A percentile compares a stretch with the other conserved stretches of the same genome.
Conservation (phyloP, 2,329 filamentous ascomycete genomes). For the Eutypella sp. region DNA sequence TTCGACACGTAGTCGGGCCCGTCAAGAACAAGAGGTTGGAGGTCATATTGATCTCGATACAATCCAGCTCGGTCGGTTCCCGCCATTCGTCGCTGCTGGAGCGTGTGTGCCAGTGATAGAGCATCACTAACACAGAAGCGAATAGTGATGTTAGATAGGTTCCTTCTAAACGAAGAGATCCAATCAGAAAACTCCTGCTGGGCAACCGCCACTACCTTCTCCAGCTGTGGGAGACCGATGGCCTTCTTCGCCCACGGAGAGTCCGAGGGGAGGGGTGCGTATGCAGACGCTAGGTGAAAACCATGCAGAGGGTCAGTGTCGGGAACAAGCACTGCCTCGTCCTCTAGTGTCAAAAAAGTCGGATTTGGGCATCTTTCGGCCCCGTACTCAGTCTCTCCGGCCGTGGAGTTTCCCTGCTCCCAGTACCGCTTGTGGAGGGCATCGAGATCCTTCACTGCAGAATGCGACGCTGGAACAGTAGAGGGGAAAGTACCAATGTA, state of each 20-base stretch:
- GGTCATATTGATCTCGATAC: conserved; percentile 36
- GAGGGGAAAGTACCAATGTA: conserved; percentile 29
- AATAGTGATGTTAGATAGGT: conserved; percentile 29
- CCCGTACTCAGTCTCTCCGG: conserved; percentile 5
- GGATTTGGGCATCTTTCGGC: conserved; percentile 36
- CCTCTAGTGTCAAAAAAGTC: conserved; percentile 32
- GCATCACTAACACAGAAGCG: conserved; percentile 45
- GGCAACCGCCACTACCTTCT: conserved; percentile 28
- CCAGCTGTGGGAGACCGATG: conserved; percentile 28
- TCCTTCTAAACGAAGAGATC: conserved; percentile 33
- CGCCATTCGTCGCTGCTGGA: conserved; percentile 35
- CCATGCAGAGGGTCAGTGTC: conserved; percentile 46
- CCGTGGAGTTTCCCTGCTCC: conserved; percentile 24
- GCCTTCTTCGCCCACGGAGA: background rate
- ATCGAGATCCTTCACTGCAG: conserved; percentile 16
- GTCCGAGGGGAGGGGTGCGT: conserved; percentile 28
- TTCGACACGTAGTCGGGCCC: conserved; percentile 32
- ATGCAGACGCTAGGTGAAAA: conserved; percentile 49
- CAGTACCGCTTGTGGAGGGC: conserved; percentile 28
- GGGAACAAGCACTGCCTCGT: conserved; percentile 38
- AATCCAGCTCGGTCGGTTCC: conserved; percentile 32
- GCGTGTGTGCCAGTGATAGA: conserved; percentile 45
- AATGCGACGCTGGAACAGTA: conserved; percentile 29
- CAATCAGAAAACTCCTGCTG: conserved; percentile 42
- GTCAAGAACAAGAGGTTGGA: conserved; percentile 35